Conservation (phyloP, 768 basidiomycete species). For the Pleurotus giganteus region DNA sequence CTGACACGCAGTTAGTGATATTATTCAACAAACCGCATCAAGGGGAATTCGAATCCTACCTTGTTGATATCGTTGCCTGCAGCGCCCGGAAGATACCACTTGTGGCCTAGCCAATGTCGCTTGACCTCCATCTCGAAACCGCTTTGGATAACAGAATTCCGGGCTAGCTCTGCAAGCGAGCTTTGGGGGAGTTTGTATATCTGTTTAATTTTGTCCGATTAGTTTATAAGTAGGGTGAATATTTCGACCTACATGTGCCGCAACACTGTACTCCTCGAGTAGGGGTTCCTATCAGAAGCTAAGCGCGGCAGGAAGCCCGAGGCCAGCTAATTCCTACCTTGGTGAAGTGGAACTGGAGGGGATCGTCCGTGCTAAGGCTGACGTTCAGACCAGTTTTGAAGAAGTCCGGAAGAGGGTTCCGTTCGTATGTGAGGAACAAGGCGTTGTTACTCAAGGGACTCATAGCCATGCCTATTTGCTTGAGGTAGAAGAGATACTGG, state of each 20-base stretch:
- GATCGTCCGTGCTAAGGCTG: slow-evolving; percentile 94
- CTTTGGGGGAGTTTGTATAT: slow-evolving; percentile 97
- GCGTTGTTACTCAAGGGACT: slow-evolving; percentile 98
- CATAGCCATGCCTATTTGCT: slow-evolving; percentile 99
- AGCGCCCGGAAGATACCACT: slow-evolving; percentile 92
- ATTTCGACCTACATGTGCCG: slow-evolving; percentile 73
- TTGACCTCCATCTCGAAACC: slow-evolving; percentile 99
- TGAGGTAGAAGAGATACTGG: slow-evolving; percentile 96
- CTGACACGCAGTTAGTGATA: slow-evolving; percentile 34
- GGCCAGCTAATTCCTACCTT: slow-evolving; percentile 53
- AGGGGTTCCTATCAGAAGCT: slow-evolving; percentile 72
- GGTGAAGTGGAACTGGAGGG: slow-evolving; percentile 97
- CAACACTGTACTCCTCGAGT: slow-evolving; percentile 96
- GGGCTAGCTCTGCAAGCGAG: slow-evolving; percentile 93
- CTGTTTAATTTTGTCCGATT: slow-evolving; percentile 33
- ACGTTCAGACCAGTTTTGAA: slow-evolving; percentile 96
- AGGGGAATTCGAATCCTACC: slow-evolving; percentile 36
- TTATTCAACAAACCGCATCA: slow-evolving; percentile 1
- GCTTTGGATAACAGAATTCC: slow-evolving; percentile 94
- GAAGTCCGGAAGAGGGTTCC: slow-evolving; percentile 96
- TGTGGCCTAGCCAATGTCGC: slow-evolving; percentile 89
- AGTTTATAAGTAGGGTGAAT: not conserved
- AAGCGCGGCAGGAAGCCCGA: not conserved
- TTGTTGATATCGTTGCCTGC: slow-evolving; percentile 96
- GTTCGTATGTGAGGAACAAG: slow-evolving; percentile 92